Evolutionary conservation across 805 yeast species (phyloP), one percentile per base, ranked within the genome.

Genomic region (Metschnikowia chrysomelidarum): DNA sequence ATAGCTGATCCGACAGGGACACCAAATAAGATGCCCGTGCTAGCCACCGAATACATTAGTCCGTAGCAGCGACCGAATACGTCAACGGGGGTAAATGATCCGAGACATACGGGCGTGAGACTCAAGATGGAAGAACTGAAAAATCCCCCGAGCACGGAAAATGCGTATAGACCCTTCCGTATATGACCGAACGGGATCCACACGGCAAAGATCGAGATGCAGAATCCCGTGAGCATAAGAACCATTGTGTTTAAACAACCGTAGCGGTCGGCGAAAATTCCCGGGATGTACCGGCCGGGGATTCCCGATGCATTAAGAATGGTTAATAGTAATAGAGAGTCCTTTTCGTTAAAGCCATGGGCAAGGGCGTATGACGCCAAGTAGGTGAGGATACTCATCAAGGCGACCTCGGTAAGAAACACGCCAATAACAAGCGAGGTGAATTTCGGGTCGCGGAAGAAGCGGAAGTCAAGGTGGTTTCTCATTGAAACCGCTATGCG

Each of bases 11-110:
- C 64, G 7, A 63, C 34, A 1, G 69, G 69, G 7, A 65, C 49
- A 7, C 69, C 70, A 28, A 64, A 50, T 27, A 65, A 48, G 32
- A 59, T 57, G 3, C 64, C 65, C 14, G 56, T 38, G 32, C 86
- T 73, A 9, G 76, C 78, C 47, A 78, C 56, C 31, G 76, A 77
- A 53, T 79, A 81, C 41, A 79, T 71, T 11, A 86, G 69, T 0
- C 88, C 88, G 45, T 77, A 83, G 14, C 82, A 59, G 43, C 75
- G 78, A 13, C 89, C 89, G 53, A 81, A 82, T 36, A 78, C 74
- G 40, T 70, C 65, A 0, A 81, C 78, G 11, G 70, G 71, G n/a
- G 81, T 74, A 19, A 84, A 76, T 29, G 75, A 73, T 0, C 84
- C 75, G n/a, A 81, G 70, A 42, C 89, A 82, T 4, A 77, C 79